Evolutionary conservation across 179 eudicot species (phyloP).

Genomic region (Silene coronaria): DNA sequence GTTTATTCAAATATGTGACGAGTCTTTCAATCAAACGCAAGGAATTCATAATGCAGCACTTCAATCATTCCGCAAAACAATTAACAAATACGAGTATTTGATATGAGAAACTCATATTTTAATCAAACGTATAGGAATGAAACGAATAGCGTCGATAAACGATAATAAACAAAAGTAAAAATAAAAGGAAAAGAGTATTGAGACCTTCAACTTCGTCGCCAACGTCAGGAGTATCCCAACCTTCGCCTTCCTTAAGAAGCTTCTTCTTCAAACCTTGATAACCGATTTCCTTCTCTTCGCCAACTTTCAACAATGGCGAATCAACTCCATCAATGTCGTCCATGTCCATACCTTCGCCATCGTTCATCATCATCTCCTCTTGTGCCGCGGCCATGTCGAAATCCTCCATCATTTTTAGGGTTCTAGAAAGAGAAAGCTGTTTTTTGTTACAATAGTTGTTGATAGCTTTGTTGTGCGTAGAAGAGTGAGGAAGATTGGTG

Average conservation of each 20-base stretch:
- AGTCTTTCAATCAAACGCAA: no score
- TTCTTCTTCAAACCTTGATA: slow-evolving; percentile 34
- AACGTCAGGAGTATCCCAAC: slow-evolving; percentile 33
- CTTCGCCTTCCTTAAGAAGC: slow-evolving; percentile 35
- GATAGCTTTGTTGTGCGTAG: no score
- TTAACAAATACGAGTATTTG: not conserved
- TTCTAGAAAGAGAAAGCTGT: slow-evolving; percentile 12
- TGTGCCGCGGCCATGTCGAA: slow-evolving; percentile 53
- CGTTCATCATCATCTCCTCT: slow-evolving; percentile 40
- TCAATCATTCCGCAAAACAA: no score
- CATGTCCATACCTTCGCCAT: slow-evolving; percentile 45
- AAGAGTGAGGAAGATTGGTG: no score
- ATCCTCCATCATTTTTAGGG: slow-evolving; percentile 50
- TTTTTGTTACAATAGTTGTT: not conserved
- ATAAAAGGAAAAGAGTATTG: not conserved
- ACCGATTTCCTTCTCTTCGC: slow-evolving; percentile 40
- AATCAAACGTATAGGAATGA: no score
- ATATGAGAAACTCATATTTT: not conserved
- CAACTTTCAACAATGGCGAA: slow-evolving; percentile 29
- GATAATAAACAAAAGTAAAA: not conserved
- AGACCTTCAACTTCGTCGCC: slow-evolving; percentile 49
- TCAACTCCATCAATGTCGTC: slow-evolving; percentile 32
- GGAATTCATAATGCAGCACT: no score
- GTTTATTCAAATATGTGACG: no score
- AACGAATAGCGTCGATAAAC: no score